Evolutionary conservation across 1,284 basidiomycete genomes (phyloP), one percentile per base, ranked within the genome.

Genomic region (Ceratobasidium sp.): DNA sequence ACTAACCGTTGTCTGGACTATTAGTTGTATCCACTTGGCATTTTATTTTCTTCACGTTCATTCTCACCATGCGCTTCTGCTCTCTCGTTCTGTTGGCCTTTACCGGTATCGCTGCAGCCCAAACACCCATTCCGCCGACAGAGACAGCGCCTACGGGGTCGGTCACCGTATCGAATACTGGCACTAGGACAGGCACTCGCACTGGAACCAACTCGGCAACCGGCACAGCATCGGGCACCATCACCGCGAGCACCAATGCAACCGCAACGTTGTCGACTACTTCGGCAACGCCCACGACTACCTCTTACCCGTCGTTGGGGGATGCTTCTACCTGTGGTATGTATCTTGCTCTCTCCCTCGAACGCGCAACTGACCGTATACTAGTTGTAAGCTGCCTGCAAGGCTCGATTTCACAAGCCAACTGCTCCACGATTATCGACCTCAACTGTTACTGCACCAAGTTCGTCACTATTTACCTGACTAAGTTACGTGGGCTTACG

Each of bases 311-410:
- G 7, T 29, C 40, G 7, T 50, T 62, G 17, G 58, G 45, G 8
- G 45, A 50, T 34, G 58, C 58, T 17, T 62, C 58, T 27, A 42
- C 58, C 13, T 62, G 58, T 31, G 58, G 58, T 50, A 49, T 15
- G 58, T 50, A 3, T 57, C 38, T 57, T 22, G 27, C 22, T 3
- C 13, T 57, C 12, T n/a, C 15, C 8, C 43, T 25, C 17, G 27
- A 32, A 13, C 34, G n/a, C 3, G 15, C 45, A 22, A n/a, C 31
- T 58, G 3, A 29, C 15, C 27, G 29, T 25, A 8, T 13, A 15
- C 17, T 20, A 62, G 58, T 62, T 20, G 58, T 50, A 3, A 62
- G 50, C 31, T 62, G 43, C 35, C 27, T 62, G 7, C 58, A 62
- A 20, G 58, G 31, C 10, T 62, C 58, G 8, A 62, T 50, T 4